These are phyloP conservation scores for Epithele typhae DNA, from an alignment of 768 basidiomycete species.

Conservation along the genomic window DNA sequence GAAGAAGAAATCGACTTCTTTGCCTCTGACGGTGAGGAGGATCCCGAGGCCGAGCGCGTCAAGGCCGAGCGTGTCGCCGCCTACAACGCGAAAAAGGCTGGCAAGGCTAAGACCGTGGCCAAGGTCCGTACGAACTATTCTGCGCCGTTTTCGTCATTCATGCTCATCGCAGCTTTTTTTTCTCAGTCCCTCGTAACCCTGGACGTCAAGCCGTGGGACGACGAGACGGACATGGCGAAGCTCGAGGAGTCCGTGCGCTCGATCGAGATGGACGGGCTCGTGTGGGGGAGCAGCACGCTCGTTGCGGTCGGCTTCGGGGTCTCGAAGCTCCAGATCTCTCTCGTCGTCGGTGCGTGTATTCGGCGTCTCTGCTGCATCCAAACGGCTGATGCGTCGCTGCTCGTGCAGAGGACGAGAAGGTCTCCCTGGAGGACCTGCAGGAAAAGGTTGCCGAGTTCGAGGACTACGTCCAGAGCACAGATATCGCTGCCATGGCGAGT, in stretches of 20 bases:
- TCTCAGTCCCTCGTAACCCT: slow-evolving; percentile 87
- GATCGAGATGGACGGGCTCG: slow-evolving; percentile 83
- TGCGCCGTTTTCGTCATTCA: slow-evolving; percentile 2
- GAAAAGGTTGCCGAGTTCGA: slow-evolving; percentile 84
- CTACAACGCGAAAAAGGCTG: slow-evolving; percentile 91
- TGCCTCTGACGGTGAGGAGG: slow-evolving; percentile 55
- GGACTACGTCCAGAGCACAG: slow-evolving; percentile 87
- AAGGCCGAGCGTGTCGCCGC: slow-evolving; percentile 89
- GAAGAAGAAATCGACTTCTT: slow-evolving; percentile 65
- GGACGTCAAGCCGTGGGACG: slow-evolving; percentile 99
- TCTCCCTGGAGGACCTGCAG: slow-evolving; percentile 90
- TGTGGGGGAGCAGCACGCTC: slow-evolving; percentile 94
- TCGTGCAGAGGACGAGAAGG: slow-evolving; percentile 83
- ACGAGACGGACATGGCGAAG: slow-evolving; percentile 93
- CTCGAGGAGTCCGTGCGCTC: slow-evolving; percentile 83
- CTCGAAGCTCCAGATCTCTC: slow-evolving; percentile 78
- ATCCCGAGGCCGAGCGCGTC: slow-evolving; percentile 50
- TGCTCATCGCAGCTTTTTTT: neutral
- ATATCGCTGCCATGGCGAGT: slow-evolving; percentile 95
- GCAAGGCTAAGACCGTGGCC: slow-evolving; percentile 81
- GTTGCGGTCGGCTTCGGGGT: slow-evolving; percentile 93
- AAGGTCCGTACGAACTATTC: slow-evolving; percentile 50
- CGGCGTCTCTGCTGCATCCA: slow-evolving; percentile 43
- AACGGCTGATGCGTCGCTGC: neutral
- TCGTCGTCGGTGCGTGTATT: slow-evolving; percentile 40